Conservation (phyloP, 2,329 filamentous ascomycete genomes). For the Chaetothyriales sp. region DNA sequence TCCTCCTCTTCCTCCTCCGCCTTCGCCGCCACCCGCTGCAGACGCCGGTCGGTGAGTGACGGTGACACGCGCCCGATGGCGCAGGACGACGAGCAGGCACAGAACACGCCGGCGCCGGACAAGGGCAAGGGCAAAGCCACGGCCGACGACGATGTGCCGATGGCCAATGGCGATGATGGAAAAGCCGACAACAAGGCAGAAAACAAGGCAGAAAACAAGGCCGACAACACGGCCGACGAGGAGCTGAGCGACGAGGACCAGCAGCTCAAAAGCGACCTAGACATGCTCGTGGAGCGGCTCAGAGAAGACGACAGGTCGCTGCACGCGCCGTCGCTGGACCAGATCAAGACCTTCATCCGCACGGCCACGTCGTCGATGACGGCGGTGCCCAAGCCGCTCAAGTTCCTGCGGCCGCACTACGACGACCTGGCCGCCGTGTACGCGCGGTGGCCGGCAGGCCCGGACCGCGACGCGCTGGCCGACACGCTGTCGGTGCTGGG, state of each 20-base stretch:
- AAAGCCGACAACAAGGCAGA: conserved; percentile 59
- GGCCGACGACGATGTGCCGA: conserved; percentile 47
- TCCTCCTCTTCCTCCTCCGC: no score
- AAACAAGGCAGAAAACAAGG: conserved; percentile 48
- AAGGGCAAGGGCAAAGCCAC: conserved; percentile 90
- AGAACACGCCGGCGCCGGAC: conserved; percentile 68
- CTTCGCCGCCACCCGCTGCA: no score
- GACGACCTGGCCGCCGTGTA: conserved; percentile 76
- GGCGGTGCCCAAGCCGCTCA: conserved; percentile 92
- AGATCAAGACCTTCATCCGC: conserved; percentile 97
- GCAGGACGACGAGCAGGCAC: conserved; percentile 55
- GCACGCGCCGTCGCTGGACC: conserved; percentile 83
- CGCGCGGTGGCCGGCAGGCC: conserved; percentile 71
- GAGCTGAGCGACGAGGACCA: conserved; percentile 97
- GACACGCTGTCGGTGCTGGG: conserved; percentile 95
- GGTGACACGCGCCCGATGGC: conserved; percentile 49
- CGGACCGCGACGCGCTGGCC: conserved; percentile 65
- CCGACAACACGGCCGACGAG: conserved; percentile 46
- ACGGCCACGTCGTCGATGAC: conserved; percentile 99
- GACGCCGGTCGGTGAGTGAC: neutral
- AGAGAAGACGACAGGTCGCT: conserved; percentile 78
- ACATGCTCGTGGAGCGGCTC: conserved; percentile 94
- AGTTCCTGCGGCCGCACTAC: conserved; percentile 95
- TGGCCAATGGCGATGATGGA: conserved; percentile 45
- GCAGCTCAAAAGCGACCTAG: conserved; percentile 92